Conservation (phyloP, 1,284 basidiomycete species). For the Puccinia coronata region DNA sequence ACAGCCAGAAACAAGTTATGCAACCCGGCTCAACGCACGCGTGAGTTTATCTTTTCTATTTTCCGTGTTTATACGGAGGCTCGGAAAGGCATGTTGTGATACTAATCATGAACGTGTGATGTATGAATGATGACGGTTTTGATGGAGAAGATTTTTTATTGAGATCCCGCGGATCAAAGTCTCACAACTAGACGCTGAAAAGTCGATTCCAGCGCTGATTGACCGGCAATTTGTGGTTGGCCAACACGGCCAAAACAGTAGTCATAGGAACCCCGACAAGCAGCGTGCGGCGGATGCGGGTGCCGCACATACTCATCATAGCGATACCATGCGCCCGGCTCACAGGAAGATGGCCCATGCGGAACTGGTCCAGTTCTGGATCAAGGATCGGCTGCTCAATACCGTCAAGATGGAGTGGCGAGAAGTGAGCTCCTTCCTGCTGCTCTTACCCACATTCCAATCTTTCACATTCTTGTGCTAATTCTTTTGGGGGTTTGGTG, state of each 20-base stretch:
- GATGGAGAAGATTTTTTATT: conserved; percentile 23
- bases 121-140: too few species aligned
- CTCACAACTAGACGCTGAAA: conserved; percentile 19
- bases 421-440: background rate
- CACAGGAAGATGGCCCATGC: background rate
- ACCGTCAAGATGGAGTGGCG: conserved; percentile 26
- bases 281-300: background rate
- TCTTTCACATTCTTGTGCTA: background rate
- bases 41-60: background rate
- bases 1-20: conserved; percentile 26
- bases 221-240: conserved; percentile 40
- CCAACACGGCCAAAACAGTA: background rate
- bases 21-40: conserved; percentile 16
- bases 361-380: conserved; percentile 10
- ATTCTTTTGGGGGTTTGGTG: background rate
- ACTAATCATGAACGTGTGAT: background rate
- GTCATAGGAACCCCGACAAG: background rate
- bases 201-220: conserved; percentile 27
- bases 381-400: conserved; percentile 14
- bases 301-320: background rate
- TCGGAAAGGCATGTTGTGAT: background rate
- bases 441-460: background rate
- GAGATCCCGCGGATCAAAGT: conserved; percentile 18
- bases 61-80: too few species aligned
- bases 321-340: background rate